phyloP scores from a whole-genome alignment of 2,329 filamentous ascomycete genomes.

The Colletotrichum sp. region DNA sequence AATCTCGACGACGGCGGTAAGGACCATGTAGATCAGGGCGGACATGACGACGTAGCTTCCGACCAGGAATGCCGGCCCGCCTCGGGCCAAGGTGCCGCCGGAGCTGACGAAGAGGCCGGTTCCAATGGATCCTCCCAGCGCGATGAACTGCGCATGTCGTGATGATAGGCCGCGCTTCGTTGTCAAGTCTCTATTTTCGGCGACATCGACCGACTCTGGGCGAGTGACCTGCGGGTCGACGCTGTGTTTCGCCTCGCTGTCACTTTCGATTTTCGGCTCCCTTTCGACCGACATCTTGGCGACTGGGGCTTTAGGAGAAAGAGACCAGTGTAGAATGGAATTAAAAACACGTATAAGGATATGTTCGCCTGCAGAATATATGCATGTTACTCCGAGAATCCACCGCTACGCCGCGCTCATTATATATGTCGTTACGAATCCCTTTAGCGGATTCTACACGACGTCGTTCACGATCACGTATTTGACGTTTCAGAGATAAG shows the following conservation, averaged over 20 bases:
- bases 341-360: not conserved
- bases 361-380: not conserved
- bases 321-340: not conserved
- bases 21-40: conserved; percentile 39
- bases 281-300: not conserved
- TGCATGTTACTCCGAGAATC: not conserved
- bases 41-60: not conserved
- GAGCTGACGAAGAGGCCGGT: conserved; percentile 52
- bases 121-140: conserved; percentile 52
- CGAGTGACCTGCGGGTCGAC: not conserved
- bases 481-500: not conserved
- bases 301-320: not conserved
- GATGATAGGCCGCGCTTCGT: conserved; percentile 10
- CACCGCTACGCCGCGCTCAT: not conserved
- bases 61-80: not conserved
- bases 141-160: conserved; percentile 50
- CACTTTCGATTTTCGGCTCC: not conserved
- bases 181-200: not conserved
- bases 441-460: not conserved
- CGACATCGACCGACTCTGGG: not conserved
- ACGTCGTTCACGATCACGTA: not conserved
- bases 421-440: not conserved
- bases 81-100: conserved; percentile 34
- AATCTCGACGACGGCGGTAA: conserved; percentile 29
- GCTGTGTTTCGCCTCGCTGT: not conserved